Conservation (phyloP, 495 filamentous ascomycete genomes). For the Daldinia loculata region DNA sequence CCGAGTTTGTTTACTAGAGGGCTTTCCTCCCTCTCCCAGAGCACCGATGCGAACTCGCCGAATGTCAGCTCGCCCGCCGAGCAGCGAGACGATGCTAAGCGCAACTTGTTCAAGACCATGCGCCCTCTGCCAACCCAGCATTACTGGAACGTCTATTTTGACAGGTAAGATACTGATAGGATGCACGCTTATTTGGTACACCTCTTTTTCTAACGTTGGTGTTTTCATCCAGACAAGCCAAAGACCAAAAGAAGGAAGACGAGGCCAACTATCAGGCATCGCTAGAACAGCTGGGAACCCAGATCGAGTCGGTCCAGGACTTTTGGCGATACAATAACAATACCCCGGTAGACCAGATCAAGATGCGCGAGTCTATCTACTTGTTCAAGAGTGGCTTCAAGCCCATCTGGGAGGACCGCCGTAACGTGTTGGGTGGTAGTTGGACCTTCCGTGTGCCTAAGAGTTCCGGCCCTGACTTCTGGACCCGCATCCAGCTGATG, state of each 20-base stretch:
- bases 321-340: constrained; percentile 95
- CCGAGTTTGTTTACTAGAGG: constrained; percentile 63
- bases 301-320: constrained; percentile 77
- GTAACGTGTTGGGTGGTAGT: constrained; percentile 80
- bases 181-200: neutral
- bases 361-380: constrained; percentile 82
- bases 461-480: constrained; percentile 73
- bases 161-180: constrained; percentile 49
- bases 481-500: constrained; percentile 79
- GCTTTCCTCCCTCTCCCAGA: constrained; percentile 61
- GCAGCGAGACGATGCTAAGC: constrained; percentile 67
- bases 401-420: constrained; percentile 89
- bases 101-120: constrained; percentile 67
- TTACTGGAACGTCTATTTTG: constrained; percentile 69
- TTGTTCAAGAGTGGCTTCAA: constrained; percentile 87
- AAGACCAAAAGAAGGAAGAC: constrained; percentile 51
- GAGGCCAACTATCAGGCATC: constrained; percentile 66
- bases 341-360: constrained; percentile 77
- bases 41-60: constrained; percentile 58
- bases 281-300: constrained; percentile 71
- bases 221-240: constrained; percentile 48
- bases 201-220: constrained; percentile 16
- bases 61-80: constrained; percentile 62
- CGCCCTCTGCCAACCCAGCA: constrained; percentile 66
- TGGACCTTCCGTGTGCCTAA: constrained; percentile 91